phyloP scores from a whole-genome alignment of 768 basidiomycete species.

The Mycena venus region DNA sequence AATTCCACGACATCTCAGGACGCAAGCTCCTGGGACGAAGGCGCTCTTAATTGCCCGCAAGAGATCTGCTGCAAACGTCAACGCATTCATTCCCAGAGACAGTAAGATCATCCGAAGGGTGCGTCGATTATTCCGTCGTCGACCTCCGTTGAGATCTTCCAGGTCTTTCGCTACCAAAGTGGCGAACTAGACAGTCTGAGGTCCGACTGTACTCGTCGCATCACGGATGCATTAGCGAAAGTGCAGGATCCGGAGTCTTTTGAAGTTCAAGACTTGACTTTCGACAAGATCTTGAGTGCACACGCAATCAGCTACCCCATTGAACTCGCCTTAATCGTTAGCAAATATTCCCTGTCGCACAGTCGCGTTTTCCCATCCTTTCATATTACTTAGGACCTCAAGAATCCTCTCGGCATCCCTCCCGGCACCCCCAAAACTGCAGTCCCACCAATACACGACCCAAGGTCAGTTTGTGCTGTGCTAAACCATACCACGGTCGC shows the following conservation, averaged over 20 bases:
- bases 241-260: slow-evolving; percentile 16
- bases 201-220: background rate
- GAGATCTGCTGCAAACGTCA: too few relatives aligned
- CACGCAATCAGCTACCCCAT: background rate
- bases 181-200: background rate
- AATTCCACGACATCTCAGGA: background rate
- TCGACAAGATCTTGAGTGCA: background rate
- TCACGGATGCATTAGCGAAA: background rate
- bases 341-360: background rate
- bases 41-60: background rate
- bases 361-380: background rate
- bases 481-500: background rate
- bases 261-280: slow-evolving; percentile 5
- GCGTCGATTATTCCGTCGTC: background rate
- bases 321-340: slow-evolving; percentile 12
- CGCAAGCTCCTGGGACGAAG: background rate
- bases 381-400: background rate
- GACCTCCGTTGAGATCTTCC: background rate
- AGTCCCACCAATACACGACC: slow-evolving; percentile 10
- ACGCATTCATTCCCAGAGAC: background rate
- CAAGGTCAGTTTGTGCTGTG: background rate
- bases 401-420: slow-evolving; percentile 1
- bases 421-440: background rate
- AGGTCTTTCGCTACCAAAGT: background rate
- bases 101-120: background rate